Percentiles rank a stretch among this genome's conserved stretches.
Conservation (phyloP, 2,329 filamentous ascomycete genomes). For the Fusarium duplospermum region DNA sequence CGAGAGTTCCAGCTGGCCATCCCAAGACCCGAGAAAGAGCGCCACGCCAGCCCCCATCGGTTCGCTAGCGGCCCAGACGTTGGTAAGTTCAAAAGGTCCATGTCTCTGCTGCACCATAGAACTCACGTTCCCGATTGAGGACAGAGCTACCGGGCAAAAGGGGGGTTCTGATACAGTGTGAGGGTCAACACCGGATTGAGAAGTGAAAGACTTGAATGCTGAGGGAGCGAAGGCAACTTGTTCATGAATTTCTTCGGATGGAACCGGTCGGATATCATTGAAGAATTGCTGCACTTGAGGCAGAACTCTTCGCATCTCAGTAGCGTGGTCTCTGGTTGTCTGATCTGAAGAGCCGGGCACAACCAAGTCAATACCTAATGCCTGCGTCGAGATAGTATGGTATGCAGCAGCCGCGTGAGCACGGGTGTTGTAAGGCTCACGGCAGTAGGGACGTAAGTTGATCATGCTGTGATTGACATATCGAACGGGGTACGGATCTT, state of each 20-base stretch:
- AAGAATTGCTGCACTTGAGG: not conserved
- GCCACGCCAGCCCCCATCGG: not conserved
- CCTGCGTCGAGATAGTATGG: not conserved
- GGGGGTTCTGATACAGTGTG: not conserved
- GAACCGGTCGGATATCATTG: not conserved
- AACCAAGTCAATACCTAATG: not conserved
- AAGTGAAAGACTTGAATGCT: not conserved
- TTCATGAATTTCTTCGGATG: not conserved
- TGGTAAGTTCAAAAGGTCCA: not conserved
- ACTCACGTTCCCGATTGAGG: not conserved
- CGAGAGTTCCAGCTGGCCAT: not conserved
- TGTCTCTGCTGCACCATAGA: not conserved
- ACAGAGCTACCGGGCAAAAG: not conserved
- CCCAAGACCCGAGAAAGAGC: not conserved
- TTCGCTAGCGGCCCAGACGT: not conserved
- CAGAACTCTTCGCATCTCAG: not conserved
- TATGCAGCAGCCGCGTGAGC: not conserved
- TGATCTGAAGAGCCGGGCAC: not conserved
- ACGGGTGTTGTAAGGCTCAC: not conserved
- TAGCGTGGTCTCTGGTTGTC: not conserved
- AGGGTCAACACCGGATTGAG: not conserved
- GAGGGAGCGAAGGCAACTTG: not conserved
- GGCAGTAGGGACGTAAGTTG: not conserved
- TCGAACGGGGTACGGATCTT: not conserved
- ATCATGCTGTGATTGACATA: not conserved